A percentile compares a stretch with the other conserved stretches of the same genome.
Evolutionary conservation across 202 grass and related monocot genomes (phyloP).

Genomic region (Musa balbisiana): DNA sequence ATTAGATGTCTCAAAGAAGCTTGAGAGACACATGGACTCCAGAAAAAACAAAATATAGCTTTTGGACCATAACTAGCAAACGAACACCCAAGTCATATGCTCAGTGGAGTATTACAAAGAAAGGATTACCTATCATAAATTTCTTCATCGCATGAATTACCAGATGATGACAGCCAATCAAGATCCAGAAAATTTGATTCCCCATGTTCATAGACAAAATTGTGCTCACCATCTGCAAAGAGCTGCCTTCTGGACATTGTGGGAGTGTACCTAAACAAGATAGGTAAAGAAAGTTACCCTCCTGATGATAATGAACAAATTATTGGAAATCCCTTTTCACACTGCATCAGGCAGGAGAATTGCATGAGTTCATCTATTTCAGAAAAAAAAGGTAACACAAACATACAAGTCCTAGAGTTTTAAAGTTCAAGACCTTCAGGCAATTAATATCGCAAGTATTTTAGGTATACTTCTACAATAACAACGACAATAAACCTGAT

Average conservation of each 20-base stretch:
- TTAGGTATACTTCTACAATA: no score
- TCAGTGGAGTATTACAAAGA: background rate
- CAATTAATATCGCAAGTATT: no score
- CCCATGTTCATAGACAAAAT: conserved; percentile 23
- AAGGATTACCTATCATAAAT: conserved; percentile 21
- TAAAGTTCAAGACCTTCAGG: no score
- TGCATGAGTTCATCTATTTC: no score
- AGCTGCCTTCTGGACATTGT: conserved; percentile 13
- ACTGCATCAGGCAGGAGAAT: no score
- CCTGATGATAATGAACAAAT: background rate
- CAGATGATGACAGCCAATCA: conserved; percentile 25
- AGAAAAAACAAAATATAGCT: background rate
- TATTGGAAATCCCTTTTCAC: no score
- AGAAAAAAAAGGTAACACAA: no score
- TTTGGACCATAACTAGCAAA: background rate
- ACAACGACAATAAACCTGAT: no score
- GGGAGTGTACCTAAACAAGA: conserved; percentile 18
- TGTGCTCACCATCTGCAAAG: conserved; percentile 14
- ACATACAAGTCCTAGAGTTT: no score
- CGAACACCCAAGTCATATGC: no score
- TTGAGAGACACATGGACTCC: background rate
- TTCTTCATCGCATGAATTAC: conserved; percentile 26
- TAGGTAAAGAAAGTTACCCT: background rate
- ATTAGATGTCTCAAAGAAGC: background rate
- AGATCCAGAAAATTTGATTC: conserved; percentile 28